Evolutionary conservation across 1,284 basidiomycete genomes (phyloP).

Genomic region (Cryptococcus deneoformans): DNA sequence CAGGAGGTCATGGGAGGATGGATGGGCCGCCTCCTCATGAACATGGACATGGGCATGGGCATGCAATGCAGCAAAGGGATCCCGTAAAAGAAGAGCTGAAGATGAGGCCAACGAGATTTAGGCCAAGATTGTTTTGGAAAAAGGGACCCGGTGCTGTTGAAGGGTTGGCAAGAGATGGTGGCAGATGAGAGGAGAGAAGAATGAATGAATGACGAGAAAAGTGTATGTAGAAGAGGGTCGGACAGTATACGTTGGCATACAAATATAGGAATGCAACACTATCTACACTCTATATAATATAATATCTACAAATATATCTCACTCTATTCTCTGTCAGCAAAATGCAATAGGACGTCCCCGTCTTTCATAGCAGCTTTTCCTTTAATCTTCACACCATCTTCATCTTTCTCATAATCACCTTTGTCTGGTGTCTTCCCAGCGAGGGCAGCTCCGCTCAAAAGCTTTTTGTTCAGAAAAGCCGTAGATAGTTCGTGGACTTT

Average conservation of each 20-base stretch:
- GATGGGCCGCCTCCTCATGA: background rate
- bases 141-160: conserved; percentile 24
- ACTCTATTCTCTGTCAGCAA: conserved; percentile 17
- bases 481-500: conserved; percentile 35
- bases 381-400: conserved; percentile 22
- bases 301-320: background rate
- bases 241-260: background rate
- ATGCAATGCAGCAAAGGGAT: background rate
- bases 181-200: background rate
- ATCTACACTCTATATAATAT: background rate
- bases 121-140: conserved; percentile 23
- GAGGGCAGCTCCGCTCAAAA: conserved; percentile 7
- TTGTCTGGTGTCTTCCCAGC: conserved; percentile 22
- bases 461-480: conserved; percentile 21
- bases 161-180: too few relatives aligned
- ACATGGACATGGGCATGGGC: conserved; percentile 4
- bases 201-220: background rate
- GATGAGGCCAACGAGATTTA: background rate
- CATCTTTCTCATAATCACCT: conserved; percentile 21
- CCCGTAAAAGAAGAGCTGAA: conserved; percentile 1
- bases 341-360: conserved; percentile 33
- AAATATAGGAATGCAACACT: background rate
- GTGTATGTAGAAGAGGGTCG: background rate
- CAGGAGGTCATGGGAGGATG: conserved; percentile 2
- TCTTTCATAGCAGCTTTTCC: conserved; percentile 12